Evolutionary conservation across 768 basidiomycete genomes (phyloP).

Genomic region (Hortiboletus flavorubellus): DNA sequence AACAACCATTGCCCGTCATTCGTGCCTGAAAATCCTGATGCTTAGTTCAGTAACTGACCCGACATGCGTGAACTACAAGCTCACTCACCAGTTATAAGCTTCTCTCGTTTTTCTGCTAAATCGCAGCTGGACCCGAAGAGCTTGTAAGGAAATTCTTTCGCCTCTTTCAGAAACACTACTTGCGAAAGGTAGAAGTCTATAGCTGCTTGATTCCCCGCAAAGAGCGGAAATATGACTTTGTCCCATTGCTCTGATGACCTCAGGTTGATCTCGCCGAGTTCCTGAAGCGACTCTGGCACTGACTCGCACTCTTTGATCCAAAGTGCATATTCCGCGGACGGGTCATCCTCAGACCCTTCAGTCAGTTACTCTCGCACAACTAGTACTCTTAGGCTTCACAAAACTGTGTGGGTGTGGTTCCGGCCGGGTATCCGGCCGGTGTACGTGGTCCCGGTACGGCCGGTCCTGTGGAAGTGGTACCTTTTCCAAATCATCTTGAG

Average conservation of each 20-base stretch:
- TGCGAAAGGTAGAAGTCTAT: not conserved
- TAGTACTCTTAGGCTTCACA: no score
- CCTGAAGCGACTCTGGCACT: not conserved
- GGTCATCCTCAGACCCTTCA: not conserved
- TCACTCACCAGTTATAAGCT: constrained; percentile 6
- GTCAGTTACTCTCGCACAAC: no score
- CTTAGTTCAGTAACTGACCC: not conserved
- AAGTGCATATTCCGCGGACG: not conserved
- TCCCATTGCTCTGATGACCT: not conserved
- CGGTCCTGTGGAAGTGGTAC: no score
- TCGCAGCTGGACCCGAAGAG: constrained; percentile 34
- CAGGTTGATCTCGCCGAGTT: not conserved
- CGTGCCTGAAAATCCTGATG: no score
- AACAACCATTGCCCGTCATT: no score
- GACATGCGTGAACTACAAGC: not conserved
- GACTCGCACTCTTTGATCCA: no score
- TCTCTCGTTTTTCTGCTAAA: constrained; percentile 23
- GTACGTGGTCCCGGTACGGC: no score
- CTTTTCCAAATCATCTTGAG: no score
- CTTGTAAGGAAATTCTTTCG: constrained; percentile 31
- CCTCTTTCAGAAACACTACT: constrained; percentile 34
- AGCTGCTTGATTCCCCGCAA: not conserved
- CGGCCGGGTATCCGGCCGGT: no score
- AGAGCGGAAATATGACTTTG: not conserved
- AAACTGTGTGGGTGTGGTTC: no score